Percentiles rank a stretch among this genome's conserved stretches.
These are phyloP conservation scores for Mycena vitilis DNA, from an alignment of 768 basidiomycete species.

Conservation along the genomic window DNA sequence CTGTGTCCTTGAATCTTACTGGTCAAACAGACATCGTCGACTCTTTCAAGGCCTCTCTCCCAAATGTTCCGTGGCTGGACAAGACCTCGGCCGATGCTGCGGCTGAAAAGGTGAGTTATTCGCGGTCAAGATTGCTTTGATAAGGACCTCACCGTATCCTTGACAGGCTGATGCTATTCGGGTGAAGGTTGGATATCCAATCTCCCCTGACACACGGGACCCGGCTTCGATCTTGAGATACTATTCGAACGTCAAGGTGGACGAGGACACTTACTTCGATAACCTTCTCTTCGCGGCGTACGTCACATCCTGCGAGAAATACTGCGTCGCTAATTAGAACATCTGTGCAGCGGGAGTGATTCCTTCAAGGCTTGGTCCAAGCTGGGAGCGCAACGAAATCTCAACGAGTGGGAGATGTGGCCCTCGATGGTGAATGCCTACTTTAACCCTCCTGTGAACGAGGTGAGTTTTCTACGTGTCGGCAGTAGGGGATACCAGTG, in stretches of 20 bases:
- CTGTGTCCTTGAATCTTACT: neutral
- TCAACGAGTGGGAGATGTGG: slow-evolving; percentile 87
- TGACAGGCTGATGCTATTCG: slow-evolving; percentile 80
- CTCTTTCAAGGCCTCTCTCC: slow-evolving; percentile 84
- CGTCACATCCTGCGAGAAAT: slow-evolving; percentile 30
- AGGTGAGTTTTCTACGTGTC: slow-evolving; percentile 57
- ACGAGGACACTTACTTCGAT: slow-evolving; percentile 81
- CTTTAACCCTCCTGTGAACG: slow-evolving; percentile 88
- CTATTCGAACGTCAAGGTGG: slow-evolving; percentile 76
- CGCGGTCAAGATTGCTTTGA: neutral
- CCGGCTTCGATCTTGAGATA: slow-evolving; percentile 78
- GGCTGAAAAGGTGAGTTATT: slow-evolving; percentile 73
- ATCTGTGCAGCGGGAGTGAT: slow-evolving; percentile 61
- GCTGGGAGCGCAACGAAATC: slow-evolving; percentile 76
- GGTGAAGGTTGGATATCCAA: slow-evolving; percentile 94
- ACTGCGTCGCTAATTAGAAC: neutral
- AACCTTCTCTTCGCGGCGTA: slow-evolving; percentile 79
- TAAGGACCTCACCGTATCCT: slow-evolving; percentile 15
- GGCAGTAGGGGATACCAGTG: slow-evolving; percentile 6
- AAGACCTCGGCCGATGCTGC: slow-evolving; percentile 82
- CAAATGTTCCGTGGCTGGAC: slow-evolving; percentile 92
- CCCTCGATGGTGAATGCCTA: slow-evolving; percentile 91
- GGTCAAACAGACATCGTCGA: slow-evolving; percentile 73
- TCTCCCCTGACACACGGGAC: slow-evolving; percentile 83
- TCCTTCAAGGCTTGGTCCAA: slow-evolving; percentile 78